Conservation (phyloP, 352 stramenopile species). For the Globisporangium rhizosaccharum region DNA sequence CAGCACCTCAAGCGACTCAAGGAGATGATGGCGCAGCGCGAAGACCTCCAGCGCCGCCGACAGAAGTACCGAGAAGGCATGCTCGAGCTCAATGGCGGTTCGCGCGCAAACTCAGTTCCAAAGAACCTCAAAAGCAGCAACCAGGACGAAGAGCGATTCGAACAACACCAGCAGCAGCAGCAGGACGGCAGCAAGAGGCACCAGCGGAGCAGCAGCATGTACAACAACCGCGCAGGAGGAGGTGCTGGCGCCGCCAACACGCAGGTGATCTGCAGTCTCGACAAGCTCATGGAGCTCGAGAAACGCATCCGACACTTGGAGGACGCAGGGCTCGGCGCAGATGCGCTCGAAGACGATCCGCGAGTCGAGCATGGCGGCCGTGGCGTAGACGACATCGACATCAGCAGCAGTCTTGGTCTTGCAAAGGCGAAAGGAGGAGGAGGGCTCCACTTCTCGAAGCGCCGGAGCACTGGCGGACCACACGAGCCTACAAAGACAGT, state of each 20-base stretch:
- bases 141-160: conserved; percentile 35
- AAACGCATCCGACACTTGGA: conserved; percentile 84
- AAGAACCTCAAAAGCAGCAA: conserved; percentile 31
- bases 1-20: conserved; percentile 79
- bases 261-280: conserved; percentile 70
- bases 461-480: conserved; percentile 24
- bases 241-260: conserved; percentile 14
- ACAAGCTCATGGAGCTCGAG: conserved; percentile 88
- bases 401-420: conserved; percentile 12
- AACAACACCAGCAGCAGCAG: conserved; percentile 5
- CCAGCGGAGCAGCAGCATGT: conserved; percentile 25
- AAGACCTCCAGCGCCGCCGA: conserved; percentile 53
- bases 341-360: conserved; percentile 29
- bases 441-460: conserved; percentile 50
- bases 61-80: conserved; percentile 64
- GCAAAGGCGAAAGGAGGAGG: conserved; percentile 16
- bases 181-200: conserved; percentile 9
- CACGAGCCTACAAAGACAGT: conserved; percentile 49
- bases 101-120: conserved; percentile 20
- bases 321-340: conserved; percentile 44
- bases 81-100: conserved; percentile 33
- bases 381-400: conserved; percentile 18
- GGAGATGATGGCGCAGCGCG: conserved; percentile 48
- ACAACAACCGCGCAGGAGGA: conserved; percentile 21
- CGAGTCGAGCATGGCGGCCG: conserved; percentile 10